Percentiles rank a stretch among this genome's conserved stretches.
Conservation (phyloP, 345 rosid species). For the Linum lewisii region DNA sequence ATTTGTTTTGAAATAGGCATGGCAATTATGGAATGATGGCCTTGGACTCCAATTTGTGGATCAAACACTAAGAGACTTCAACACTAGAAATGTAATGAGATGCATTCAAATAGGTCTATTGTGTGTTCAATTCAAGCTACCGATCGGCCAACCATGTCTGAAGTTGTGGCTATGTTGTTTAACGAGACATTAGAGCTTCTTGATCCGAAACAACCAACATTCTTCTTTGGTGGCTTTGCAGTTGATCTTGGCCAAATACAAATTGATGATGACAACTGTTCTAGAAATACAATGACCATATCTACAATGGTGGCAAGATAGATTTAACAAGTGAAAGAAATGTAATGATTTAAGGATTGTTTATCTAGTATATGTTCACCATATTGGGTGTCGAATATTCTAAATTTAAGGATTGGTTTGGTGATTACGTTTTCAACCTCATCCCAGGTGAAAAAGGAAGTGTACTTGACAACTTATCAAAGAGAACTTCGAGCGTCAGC, state of each 20-base stretch:
- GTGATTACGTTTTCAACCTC: too few relatives aligned
- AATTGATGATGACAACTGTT: background rate
- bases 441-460: too few relatives aligned
- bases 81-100: background rate
- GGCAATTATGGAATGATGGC: conserved; percentile 13
- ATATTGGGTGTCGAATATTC: too few relatives aligned
- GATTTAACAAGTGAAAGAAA: background rate
- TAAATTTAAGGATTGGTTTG: too few relatives aligned
- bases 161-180: conserved; percentile 11
- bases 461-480: too few relatives aligned
- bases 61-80: background rate
- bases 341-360: too few relatives aligned
- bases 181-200: conserved; percentile 6
- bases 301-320: background rate
- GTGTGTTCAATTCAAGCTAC: background rate
- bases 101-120: background rate
- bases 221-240: background rate
- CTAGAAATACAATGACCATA: background rate
- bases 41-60: conserved; percentile 8
- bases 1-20: conserved; percentile 7
- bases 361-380: too few relatives aligned
- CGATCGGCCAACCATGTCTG: conserved; percentile 10
- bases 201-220: conserved; percentile 15
- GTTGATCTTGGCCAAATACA: background rate
- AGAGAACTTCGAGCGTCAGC: too few relatives aligned